Evolutionary conservation across 495 filamentous ascomycete species (phyloP).

Genomic region (Podospora conica): DNA sequence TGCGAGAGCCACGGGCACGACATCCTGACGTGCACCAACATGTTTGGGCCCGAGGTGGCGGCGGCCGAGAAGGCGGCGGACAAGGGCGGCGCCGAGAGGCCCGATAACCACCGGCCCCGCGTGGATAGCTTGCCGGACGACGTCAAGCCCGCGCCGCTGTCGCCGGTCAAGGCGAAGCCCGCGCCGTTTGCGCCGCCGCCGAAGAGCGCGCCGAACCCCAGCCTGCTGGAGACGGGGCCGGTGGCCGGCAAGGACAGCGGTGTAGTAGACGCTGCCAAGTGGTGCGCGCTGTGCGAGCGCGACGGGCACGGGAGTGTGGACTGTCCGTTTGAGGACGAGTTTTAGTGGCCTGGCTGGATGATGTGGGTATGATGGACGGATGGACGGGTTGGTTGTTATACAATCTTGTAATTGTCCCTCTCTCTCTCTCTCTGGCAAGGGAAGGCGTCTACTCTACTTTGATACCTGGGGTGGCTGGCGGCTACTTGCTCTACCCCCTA

Average conservation of each 20-base stretch:
- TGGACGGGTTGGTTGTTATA: not conserved
- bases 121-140: conserved; percentile 38
- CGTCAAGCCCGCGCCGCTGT: conserved; percentile 46
- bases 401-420: not conserved
- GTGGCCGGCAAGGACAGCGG: conserved; percentile 76
- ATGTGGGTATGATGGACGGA: not conserved
- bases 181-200: conserved; percentile 11
- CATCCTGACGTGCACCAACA: conserved; percentile 85
- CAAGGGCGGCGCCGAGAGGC: conserved; percentile 34
- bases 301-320: conserved; percentile 95
- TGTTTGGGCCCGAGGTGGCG: conserved; percentile 56
- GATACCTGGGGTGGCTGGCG: not conserved
- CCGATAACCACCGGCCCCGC: not conserved
- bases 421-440: not conserved
- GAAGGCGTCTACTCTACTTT: not conserved
- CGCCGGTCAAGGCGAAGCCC: conserved; percentile 40
- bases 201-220: conserved; percentile 51
- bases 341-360: conserved; percentile 26
- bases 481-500: no score
- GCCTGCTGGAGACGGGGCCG: conserved; percentile 62
- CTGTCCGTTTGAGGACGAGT: conserved; percentile 87
- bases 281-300: conserved; percentile 94
- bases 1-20: conserved; percentile 93
- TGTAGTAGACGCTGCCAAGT: conserved; percentile 75
- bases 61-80: conserved; percentile 28